phyloP scores from a whole-genome alignment of 768 basidiomycete species.

The Rhizopogon roseolus region DNA sequence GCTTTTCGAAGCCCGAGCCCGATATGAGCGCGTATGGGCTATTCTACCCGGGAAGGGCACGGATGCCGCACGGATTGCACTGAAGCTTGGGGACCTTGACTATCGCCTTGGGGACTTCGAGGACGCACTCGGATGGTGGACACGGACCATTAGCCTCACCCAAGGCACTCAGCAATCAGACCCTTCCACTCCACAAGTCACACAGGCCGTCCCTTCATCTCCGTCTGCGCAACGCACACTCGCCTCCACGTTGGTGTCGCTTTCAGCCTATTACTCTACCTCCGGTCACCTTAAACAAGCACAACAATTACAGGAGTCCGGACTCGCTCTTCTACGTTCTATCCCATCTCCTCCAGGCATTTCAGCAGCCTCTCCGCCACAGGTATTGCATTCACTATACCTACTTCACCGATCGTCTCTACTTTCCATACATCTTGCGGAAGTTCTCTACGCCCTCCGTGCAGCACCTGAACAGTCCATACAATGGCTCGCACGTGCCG shows the following conservation, averaged over 20 bases:
- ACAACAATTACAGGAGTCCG: constrained; percentile 47
- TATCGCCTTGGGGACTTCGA: constrained; percentile 46
- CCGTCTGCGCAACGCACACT: constrained; percentile 62
- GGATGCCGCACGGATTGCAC: constrained; percentile 50
- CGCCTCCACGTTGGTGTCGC: constrained; percentile 57
- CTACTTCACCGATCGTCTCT: constrained; percentile 73
- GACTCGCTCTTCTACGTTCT: constrained; percentile 51
- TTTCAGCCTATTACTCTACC: constrained; percentile 66
- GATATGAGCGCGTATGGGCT: constrained; percentile 58
- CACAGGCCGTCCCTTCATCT: constrained; percentile 42
- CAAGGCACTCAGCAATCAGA: constrained; percentile 25
- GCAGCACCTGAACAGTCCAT: constrained; percentile 42
- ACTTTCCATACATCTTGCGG: constrained; percentile 67
- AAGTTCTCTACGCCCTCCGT: constrained; percentile 55
- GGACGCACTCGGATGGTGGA: constrained; percentile 68
- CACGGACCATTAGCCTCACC: constrained; percentile 46
- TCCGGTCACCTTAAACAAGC: constrained; percentile 53
- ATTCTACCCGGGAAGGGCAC: constrained; percentile 33
- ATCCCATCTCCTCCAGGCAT: constrained; percentile 43
- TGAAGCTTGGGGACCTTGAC: constrained; percentile 66
- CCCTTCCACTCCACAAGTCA: constrained; percentile 23
- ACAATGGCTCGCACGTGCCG: constrained; percentile 54
- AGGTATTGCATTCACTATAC: constrained; percentile 59
- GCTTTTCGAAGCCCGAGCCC: constrained; percentile 47
- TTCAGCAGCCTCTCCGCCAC: constrained; percentile 44